Conservation (phyloP, 2,329 filamentous ascomycete genomes). For the Lasiodiplodia sp. region DNA sequence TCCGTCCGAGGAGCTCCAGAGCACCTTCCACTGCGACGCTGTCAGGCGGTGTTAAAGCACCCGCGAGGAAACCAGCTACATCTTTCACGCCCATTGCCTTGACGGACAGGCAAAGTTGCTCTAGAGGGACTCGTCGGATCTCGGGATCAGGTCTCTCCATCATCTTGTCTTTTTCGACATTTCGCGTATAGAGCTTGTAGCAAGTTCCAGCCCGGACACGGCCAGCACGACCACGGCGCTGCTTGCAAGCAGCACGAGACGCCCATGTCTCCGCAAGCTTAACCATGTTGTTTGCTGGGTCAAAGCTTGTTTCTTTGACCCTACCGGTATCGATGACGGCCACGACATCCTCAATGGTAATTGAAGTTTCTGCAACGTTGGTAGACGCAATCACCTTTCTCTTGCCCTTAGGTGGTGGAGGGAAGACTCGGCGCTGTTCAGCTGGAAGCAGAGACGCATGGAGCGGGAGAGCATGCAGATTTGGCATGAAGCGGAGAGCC, state of each 20-base stretch:
- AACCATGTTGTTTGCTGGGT: constrained; percentile 90
- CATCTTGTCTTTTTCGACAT: constrained; percentile 83
- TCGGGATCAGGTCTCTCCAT: constrained; percentile 88
- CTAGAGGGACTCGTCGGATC: constrained; percentile 88
- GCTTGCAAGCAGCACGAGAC: constrained; percentile 91
- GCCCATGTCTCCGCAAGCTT: constrained; percentile 96
- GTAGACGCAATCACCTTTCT: constrained; percentile 94
- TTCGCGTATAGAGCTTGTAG: constrained; percentile 93
- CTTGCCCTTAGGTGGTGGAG: constrained; percentile 75
- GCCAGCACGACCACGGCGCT: constrained; percentile 89
- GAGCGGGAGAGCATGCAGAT: constrained; percentile 81
- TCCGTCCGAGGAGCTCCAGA: constrained; percentile 76
- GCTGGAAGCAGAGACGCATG: constrained; percentile 90
- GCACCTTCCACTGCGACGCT: constrained; percentile 86
- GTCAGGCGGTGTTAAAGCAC: constrained; percentile 88
- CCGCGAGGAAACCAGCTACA: constrained; percentile 79
- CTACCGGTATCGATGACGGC: constrained; percentile 94
- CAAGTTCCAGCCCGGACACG: constrained; percentile 90
- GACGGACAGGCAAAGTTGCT: constrained; percentile 93
- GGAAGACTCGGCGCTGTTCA: constrained; percentile 89
- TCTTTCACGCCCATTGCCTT: constrained; percentile 92
- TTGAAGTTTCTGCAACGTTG: constrained; percentile 97
- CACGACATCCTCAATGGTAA: constrained; percentile 97
- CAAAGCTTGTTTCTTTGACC: constrained; percentile 96
- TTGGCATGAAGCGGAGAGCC: constrained; percentile 64